Percentiles rank a stretch among this genome's conserved stretches.
These are phyloP conservation scores for Phialemonium atrogriseum DNA, from an alignment of 2,329 filamentous ascomycete species.

Conservation along the genomic window DNA sequence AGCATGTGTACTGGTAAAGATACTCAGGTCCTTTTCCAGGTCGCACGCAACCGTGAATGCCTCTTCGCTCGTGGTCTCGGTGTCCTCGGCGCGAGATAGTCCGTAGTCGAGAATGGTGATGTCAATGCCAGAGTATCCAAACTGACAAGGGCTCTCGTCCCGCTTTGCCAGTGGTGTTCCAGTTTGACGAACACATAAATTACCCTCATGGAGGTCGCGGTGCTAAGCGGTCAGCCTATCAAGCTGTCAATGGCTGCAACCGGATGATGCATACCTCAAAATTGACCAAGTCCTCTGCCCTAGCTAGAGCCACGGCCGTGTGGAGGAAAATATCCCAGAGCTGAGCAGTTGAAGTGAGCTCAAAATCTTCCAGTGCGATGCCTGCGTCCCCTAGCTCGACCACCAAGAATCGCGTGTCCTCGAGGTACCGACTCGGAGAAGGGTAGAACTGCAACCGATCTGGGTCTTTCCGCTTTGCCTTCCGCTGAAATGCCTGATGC, in stretches of 20 bases:
- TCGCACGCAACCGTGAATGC: slow-evolving; percentile 42
- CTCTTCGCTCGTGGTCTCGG: slow-evolving; percentile 19
- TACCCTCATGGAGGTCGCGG: slow-evolving; percentile 58
- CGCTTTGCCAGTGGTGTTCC: slow-evolving; percentile 23
- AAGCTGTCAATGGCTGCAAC: no score
- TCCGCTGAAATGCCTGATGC: slow-evolving; percentile 49
- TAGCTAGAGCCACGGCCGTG: slow-evolving; percentile 49
- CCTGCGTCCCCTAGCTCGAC: slow-evolving; percentile 58
- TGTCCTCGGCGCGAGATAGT: slow-evolving; percentile 48
- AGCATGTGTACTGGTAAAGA: slow-evolving; percentile 54
- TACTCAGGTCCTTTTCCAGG: slow-evolving; percentile 48
- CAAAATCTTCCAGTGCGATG: slow-evolving; percentile 48
- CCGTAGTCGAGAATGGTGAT: slow-evolving; percentile 60
- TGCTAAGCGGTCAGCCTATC: no score
- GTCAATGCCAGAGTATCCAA: slow-evolving; percentile 53
- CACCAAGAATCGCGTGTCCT: slow-evolving; percentile 50
- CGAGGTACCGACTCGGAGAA: slow-evolving; percentile 50
- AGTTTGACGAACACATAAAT: slow-evolving; percentile 47
- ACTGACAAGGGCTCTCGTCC: slow-evolving; percentile 26
- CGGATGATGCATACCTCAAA: slow-evolving; percentile 58
- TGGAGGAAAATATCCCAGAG: slow-evolving; percentile 58
- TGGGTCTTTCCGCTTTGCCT: slow-evolving; percentile 45
- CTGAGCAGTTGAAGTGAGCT: slow-evolving; percentile 38
- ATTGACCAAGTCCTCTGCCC: slow-evolving; percentile 47
- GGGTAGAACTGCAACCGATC: slow-evolving; percentile 53